phyloP scores from a whole-genome alignment of 257 asterid species.

The Catharanthus roseus region DNA sequence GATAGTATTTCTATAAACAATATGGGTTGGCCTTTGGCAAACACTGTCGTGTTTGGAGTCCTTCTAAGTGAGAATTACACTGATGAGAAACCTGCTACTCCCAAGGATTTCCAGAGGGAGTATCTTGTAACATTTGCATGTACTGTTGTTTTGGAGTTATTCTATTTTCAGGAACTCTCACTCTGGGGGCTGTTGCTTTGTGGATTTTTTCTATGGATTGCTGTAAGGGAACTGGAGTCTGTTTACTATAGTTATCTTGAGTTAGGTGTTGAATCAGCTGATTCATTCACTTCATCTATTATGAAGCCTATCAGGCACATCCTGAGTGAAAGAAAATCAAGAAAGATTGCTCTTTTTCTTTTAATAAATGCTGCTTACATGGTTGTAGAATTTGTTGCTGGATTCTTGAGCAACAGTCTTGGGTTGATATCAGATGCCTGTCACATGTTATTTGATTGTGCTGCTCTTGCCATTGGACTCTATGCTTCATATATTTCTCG shows the following conservation, averaged over 20 bases:
- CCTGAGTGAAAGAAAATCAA: constrained; percentile 79
- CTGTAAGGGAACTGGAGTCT: constrained; percentile 65
- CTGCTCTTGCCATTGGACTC: constrained; percentile 90
- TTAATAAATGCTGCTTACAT: constrained; percentile 86
- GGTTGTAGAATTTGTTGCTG: constrained; percentile 89
- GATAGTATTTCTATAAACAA: constrained; percentile 52
- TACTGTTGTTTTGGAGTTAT: constrained; percentile 70
- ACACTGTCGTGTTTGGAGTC: constrained; percentile 85
- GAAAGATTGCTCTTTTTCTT: constrained; percentile 85
- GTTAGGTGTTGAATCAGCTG: constrained; percentile 62
- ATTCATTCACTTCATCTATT: constrained; percentile 37
- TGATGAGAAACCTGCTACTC: constrained; percentile 48
- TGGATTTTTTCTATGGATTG: constrained; percentile 70
- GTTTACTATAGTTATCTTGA: constrained; percentile 43
- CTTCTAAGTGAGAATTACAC: constrained; percentile 80
- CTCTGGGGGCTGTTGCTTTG: constrained; percentile 83
- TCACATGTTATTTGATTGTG: constrained; percentile 98
- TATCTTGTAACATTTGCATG: constrained; percentile 64
- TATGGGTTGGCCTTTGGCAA: constrained; percentile 83
- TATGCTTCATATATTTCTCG: constrained; percentile 93
- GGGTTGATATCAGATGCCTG: constrained; percentile 98
- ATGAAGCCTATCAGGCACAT: constrained; percentile 85
- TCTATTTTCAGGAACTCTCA: constrained; percentile 76
- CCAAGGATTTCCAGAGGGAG: constrained; percentile 64
- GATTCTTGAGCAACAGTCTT: constrained; percentile 96